These are phyloP conservation scores for Oryza meridionalis DNA, from an alignment of 176 grass and related monocot genomes.

Conservation along the genomic window DNA sequence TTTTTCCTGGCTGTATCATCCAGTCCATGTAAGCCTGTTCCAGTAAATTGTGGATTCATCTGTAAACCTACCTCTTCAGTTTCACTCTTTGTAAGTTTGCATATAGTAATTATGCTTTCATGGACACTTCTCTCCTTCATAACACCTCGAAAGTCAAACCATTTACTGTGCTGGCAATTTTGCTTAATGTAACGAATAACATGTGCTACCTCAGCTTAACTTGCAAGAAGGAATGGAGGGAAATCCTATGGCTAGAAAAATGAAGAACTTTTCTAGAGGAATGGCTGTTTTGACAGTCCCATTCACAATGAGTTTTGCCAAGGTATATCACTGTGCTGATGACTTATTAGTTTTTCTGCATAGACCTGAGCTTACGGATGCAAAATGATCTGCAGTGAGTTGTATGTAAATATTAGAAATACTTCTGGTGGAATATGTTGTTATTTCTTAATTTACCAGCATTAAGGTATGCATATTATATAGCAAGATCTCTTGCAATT, in stretches of 20 bases:
- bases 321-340: constrained; percentile 62
- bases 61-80: background rate
- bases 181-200: constrained; percentile 19
- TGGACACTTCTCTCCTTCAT: background rate
- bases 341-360: constrained; percentile 4
- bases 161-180: constrained; percentile 26
- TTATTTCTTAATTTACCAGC: constrained; percentile 20
- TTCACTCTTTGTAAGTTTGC: constrained; percentile 18
- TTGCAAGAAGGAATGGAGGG: constrained; percentile 94
- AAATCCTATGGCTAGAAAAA: constrained; percentile 66
- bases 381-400: constrained; percentile 31
- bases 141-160: background rate
- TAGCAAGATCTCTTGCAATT: background rate
- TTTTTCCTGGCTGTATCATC: constrained; percentile 5
- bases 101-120: constrained; percentile 32
- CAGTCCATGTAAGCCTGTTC: constrained; percentile 24
- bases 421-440: background rate
- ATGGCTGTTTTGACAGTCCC: constrained; percentile 81
- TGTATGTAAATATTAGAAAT: background rate
- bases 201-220: constrained; percentile 67
- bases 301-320: constrained; percentile 83
- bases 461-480: constrained; percentile 3
- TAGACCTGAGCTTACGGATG: constrained; percentile 16
- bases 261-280: constrained; percentile 84
- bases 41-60: constrained; percentile 10